These are phyloP conservation scores for Orobanche coerulescens DNA, from an alignment of 257 asterid species.

Conservation along the genomic window DNA sequence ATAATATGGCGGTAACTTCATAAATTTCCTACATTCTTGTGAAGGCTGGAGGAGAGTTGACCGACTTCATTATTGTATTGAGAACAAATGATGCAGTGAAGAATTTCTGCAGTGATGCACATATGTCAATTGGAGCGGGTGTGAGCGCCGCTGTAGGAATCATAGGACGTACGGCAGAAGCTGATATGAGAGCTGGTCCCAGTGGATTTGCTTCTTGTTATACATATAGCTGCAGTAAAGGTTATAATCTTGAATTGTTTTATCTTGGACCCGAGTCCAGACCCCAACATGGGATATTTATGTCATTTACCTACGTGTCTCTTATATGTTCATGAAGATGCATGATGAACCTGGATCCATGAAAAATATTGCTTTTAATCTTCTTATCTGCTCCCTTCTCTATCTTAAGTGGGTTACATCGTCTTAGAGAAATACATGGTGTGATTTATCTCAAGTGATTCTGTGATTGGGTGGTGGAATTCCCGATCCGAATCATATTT, in stretches of 20 bases:
- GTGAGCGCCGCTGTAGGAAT: slow-evolving; percentile 78
- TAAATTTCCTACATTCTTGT: slow-evolving; percentile 11
- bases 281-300: too few relatives aligned
- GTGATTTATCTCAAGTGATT: too few relatives aligned
- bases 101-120: slow-evolving; percentile 66
- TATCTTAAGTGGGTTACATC: not conserved
- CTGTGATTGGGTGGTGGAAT: too few relatives aligned
- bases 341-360: too few relatives aligned
- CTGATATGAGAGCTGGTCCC: slow-evolving; percentile 77
- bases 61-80: slow-evolving; percentile 76
- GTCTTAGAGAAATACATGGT: too few relatives aligned
- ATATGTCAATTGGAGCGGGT: slow-evolving; percentile 91
- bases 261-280: too few relatives aligned
- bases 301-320: too few relatives aligned
- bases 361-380: too few relatives aligned
- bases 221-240: slow-evolving; percentile 96
- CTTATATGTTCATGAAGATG: too few relatives aligned
- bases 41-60: slow-evolving; percentile 98
- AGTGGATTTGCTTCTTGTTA: slow-evolving; percentile 72
- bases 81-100: slow-evolving; percentile 74
- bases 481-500: not conserved
- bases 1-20: not conserved
- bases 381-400: slow-evolving; percentile 5
- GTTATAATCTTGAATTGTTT: too few relatives aligned
- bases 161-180: slow-evolving; percentile 93